phyloP scores from a whole-genome alignment of 208 protist genomes.

The Endotrypanum monterogeii region DNA sequence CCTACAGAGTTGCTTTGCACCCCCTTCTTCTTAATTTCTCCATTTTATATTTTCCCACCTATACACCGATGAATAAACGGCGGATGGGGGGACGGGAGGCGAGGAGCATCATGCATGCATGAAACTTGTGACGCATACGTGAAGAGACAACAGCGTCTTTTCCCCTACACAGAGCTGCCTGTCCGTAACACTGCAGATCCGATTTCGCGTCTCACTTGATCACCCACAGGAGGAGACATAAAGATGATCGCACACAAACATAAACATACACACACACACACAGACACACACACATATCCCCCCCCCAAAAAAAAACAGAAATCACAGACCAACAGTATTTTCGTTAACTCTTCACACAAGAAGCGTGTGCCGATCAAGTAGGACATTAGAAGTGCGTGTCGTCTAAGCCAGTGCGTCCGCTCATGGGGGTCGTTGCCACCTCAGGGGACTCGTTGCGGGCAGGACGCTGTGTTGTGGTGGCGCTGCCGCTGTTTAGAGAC shows the following conservation, averaged over 20 bases:
- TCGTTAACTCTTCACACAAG: too few species aligned
- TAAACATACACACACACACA: neutral
- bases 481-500: conserved; percentile 2
- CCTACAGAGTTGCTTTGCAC: too few species aligned
- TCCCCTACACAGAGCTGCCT: neutral
- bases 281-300: neutral
- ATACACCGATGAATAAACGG: too few species aligned
- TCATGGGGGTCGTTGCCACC: neutral
- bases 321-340: neutral
- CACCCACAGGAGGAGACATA: neutral
- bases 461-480: conserved; percentile 3
- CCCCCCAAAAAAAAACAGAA: neutral
- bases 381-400: conserved; percentile 21
- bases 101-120: neutral
- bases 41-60: too few species aligned
- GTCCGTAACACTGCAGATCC: neutral
- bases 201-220: too few species aligned
- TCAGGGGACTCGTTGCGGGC: conserved; percentile 10
- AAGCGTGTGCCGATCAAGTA: too few species aligned
- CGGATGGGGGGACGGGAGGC: too few species aligned
- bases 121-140: neutral
- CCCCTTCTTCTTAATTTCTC: too few species aligned
- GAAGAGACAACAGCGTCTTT: neutral
- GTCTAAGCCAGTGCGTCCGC: neutral
- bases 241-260: neutral